These are phyloP conservation scores for Fomitopsis betulina DNA, from an alignment of 1,284 basidiomycete species.

Conservation along the genomic window DNA sequence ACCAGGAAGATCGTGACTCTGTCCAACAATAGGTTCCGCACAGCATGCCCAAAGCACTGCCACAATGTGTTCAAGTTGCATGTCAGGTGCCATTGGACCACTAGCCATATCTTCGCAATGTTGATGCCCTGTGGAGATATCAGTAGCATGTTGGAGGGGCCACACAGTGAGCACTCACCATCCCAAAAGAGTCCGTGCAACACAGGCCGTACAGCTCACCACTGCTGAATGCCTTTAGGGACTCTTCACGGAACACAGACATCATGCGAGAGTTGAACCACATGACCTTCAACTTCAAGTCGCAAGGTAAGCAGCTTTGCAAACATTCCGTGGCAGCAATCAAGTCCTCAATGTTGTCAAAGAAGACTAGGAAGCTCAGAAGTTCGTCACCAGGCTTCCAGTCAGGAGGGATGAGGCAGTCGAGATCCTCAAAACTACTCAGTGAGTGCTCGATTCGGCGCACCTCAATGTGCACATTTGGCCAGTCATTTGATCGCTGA, in stretches of 20 bases:
- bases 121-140: conserved; percentile 15
- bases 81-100: conserved; percentile 28
- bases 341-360: conserved; percentile 24
- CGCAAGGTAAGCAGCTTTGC: neutral
- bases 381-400: conserved; percentile 5
- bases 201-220: conserved; percentile 15
- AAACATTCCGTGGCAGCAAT: conserved; percentile 16
- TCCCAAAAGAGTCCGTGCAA: conserved; percentile 28
- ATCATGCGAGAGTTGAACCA: neutral
- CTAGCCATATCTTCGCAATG: conserved; percentile 25
- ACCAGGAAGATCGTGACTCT: conserved; percentile 12
- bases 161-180: conserved; percentile 19
- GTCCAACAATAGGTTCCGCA: neutral
- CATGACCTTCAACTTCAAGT: neutral
- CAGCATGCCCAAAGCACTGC: conserved; percentile 19
- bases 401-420: conserved; percentile 24
- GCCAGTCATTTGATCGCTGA: conserved; percentile 26
- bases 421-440: conserved; percentile 26
- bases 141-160: neutral
- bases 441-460: conserved; percentile 20
- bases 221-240: conserved; percentile 3
- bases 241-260: neutral
- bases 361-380: conserved; percentile 26
- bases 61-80: conserved; percentile 12
- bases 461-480: conserved; percentile 28